Evolutionary conservation across 2,329 filamentous ascomycete genomes (phyloP).

Genomic region (Phaeoacremonium minimum): DNA sequence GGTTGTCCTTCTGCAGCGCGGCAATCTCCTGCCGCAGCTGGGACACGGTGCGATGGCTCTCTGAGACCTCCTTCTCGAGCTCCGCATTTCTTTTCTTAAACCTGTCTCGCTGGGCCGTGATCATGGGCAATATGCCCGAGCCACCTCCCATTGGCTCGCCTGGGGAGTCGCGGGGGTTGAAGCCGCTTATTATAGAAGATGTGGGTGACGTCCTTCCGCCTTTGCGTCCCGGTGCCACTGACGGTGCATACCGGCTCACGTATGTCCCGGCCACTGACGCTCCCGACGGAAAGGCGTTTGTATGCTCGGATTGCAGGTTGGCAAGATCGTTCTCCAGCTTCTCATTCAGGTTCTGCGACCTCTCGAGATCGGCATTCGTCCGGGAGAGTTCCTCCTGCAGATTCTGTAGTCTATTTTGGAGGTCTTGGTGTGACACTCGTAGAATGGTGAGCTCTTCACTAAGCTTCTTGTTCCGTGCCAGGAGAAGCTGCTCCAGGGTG

Average conservation of each 20-base stretch:
- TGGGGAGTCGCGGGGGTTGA: constrained; percentile 62
- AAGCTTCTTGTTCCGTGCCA: constrained; percentile 94
- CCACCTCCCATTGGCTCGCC: constrained; percentile 68
- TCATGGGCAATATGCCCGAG: constrained; percentile 92
- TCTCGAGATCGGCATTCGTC: constrained; percentile 82
- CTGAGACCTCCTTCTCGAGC: constrained; percentile 84
- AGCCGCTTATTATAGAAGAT: constrained; percentile 97
- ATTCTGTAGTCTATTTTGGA: constrained; percentile 73
- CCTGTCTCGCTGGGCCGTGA: constrained; percentile 93
- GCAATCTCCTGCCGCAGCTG: constrained; percentile 87
- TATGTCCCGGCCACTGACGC: constrained; percentile 94
- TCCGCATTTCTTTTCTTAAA: constrained; percentile 96
- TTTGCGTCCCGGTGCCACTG: constrained; percentile 54
- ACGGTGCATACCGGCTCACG: constrained; percentile 70
- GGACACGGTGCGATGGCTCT: constrained; percentile 75
- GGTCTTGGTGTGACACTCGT: constrained; percentile 88
- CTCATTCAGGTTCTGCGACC: constrained; percentile 75
- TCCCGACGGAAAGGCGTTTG: constrained; percentile 80
- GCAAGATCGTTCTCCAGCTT: constrained; percentile 91
- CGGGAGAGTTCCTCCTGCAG: constrained; percentile 80
- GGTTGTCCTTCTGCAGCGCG: constrained; percentile 90
- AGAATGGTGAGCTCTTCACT: constrained; percentile 90
- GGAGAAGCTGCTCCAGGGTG: constrained; percentile 82
- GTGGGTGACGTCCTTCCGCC: constrained; percentile 78
- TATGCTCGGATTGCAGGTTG: constrained; percentile 78